Evolutionary conservation across 768 basidiomycete species (phyloP), one percentile per base, ranked within the genome.

Genomic region (Hericium coralloides): DNA sequence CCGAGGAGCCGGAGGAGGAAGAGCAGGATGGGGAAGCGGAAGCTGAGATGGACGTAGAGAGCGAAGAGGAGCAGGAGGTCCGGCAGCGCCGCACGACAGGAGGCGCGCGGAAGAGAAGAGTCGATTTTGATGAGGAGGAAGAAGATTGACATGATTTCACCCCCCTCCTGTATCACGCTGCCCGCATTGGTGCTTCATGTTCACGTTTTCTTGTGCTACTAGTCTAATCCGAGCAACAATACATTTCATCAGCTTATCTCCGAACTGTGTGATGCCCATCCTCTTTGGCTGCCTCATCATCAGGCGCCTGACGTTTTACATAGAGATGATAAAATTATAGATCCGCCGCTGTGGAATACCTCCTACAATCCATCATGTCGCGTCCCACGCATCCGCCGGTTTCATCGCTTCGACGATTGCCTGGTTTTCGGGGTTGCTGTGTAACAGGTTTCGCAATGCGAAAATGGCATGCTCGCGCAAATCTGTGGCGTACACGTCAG

Each of bases 401-500:
- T 84, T 80, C 60, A 93, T 80, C 55, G 80, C 80, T 57, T 85
- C 79, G 49, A 98, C 86, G 43, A 91, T 75, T 2, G 76, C 78
- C 70, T 98, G 92, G 63, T 92, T 97, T 58, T 86, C 87, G 26
- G 70, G 60, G 68, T 97, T 97, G 38, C 77, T 75, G 61, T 85
- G 76, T 56, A 98, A 76, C 12, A 95, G 69, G 69, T 89, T 91
- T 47, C 83, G 82, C 18, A 97, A 74, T 18, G 92, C 79, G 61
- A 97, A 85, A 43, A 98, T 81, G 2, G 94, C 92, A 66, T 97
- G 91, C 72, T 98, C 95, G 18, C 92, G 85, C 49, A 98, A 73
- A 71, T 92, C 95, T 93, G 65, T 37, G 55, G 43, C 53, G 57
- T 60, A 41, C 25, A 63, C 51, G 10, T 5, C 26, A 31, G 26